Evolutionary conservation across 2,329 filamentous ascomycete genomes (phyloP), one percentile per base, ranked within the genome.

Genomic region (Colletotrichum incanum): DNA sequence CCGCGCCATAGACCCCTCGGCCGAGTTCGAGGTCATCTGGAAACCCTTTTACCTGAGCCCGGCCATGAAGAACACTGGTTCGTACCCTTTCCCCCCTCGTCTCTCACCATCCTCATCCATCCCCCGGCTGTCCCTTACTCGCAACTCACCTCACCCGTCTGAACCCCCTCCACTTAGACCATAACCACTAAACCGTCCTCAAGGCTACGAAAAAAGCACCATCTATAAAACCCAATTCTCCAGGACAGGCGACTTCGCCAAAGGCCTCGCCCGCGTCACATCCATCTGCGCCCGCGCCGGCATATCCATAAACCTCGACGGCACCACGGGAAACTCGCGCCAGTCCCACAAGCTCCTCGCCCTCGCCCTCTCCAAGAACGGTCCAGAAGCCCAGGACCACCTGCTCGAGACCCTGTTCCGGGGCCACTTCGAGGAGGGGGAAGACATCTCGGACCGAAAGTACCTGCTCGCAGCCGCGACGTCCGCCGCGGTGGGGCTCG

Each of bases 341-440:
- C 79, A 82, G 72, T 82, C 83, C 2, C 87, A 88, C 78, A 83
- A 84, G 73, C 82, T 89, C n/a, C 77, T 87, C 26, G 81, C 84
- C 18, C 80, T 86, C 26, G 82, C 84, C 11, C 80, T 84, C 23
- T n/a, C 12, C 54, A 4, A 20, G 34, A 41, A 54, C 3, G 68
- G 50, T 18, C 78, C 79, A 4, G 73, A 71, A 0, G 78, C 79
- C 8, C 85, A 87, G 75, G 77, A 83, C 43, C 78, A 78, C 14
- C 79, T 86, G 16, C 80, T 87, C 14, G 80, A 84, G 31, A 77
- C 77, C 5, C 79, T 89, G 18, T 86, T 84, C 77, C 75, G 75
- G 6, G 82, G 81, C 28, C 81, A 84, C 75, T 87, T 87, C 65
- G 81, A 83, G 65, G 70, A 77, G 7, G 83, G 82, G 49, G 75